Percentiles rank a stretch among this genome's conserved stretches.
phyloP scores from a whole-genome alignment of 2,329 filamentous ascomycete species.

The Chrysosporium queenslandicum region DNA sequence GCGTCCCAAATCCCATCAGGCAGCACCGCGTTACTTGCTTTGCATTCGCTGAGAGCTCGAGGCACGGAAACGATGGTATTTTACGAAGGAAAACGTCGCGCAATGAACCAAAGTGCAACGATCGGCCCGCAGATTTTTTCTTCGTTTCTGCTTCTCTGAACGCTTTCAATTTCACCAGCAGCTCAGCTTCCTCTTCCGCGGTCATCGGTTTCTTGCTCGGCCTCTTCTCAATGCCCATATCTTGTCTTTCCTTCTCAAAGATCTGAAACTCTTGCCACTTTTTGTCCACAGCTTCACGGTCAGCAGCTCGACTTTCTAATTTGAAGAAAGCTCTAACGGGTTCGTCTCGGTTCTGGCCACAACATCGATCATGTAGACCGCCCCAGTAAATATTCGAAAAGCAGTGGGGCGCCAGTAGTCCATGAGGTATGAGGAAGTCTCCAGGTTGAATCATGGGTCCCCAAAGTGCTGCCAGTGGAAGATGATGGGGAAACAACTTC shows the following conservation, averaged over 20 bases:
- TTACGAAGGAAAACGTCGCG: too few species aligned
- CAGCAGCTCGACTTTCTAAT: background rate
- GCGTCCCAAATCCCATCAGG: too few species aligned
- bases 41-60: too few species aligned
- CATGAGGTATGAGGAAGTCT: background rate
- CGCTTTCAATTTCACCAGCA: background rate
- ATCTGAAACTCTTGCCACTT: slow-evolving; percentile 1
- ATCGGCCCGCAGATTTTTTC: too few species aligned
- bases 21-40: too few species aligned
- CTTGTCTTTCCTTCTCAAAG: slow-evolving; percentile 8
- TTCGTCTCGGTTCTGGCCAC: too few species aligned
- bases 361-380: too few species aligned
- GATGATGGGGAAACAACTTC: background rate
- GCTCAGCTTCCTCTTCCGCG: background rate
- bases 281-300: background rate
- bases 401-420: background rate
- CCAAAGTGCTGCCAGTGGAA: too few species aligned
- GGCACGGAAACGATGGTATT: too few species aligned
- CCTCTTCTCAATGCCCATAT: slow-evolving; percentile 3
- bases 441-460: too few species aligned
- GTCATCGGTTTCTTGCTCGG: background rate
- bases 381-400: background rate
- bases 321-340: slow-evolving; percentile 1
- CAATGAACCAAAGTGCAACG: too few species aligned
- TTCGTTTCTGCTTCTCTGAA: background rate